Percentiles rank a stretch among this genome's conserved stretches.
These are phyloP conservation scores for Monosporascus sp. DNA, from an alignment of 2,329 filamentous ascomycete species.

Conservation along the genomic window DNA sequence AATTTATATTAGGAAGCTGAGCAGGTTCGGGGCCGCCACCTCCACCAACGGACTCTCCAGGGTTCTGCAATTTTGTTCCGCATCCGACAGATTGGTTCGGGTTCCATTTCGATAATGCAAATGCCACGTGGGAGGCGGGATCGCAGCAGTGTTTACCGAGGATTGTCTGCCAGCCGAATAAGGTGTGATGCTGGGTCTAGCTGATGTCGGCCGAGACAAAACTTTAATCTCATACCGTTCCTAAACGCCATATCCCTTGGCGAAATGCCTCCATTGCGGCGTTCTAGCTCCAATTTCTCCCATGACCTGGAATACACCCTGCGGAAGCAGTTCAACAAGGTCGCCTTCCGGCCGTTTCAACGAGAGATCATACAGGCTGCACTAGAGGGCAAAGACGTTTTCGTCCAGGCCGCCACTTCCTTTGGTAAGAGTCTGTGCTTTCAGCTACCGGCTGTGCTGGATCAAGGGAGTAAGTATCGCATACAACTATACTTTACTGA, in stretches of 20 bases:
- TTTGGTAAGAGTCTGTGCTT: constrained; percentile 95
- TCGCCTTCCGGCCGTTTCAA: constrained; percentile 64
- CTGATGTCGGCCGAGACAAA: too few species aligned
- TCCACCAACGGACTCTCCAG: too few species aligned
- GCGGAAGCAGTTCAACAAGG: constrained; percentile 59
- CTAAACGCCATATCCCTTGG: background rate
- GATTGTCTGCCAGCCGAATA: background rate
- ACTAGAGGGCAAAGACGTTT: constrained; percentile 81
- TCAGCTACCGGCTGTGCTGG: constrained; percentile 82
- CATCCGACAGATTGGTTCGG: background rate
- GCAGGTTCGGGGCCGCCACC: too few species aligned
- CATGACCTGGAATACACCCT: constrained; percentile 60
- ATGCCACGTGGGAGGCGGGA: background rate
- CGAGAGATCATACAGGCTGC: constrained; percentile 82
- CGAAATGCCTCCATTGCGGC: constrained; percentile 24
- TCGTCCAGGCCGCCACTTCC: constrained; percentile 82
- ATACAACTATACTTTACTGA: background rate
- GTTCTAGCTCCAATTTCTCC: constrained; percentile 25
- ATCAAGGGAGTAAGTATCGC: constrained; percentile 68
- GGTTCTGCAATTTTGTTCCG: background rate
- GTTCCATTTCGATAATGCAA: background rate
- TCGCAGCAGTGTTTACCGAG: background rate
- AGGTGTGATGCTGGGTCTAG: background rate
- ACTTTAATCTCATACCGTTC: too few species aligned
- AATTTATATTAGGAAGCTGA: background rate